A percentile compares a stretch with the other conserved stretches of the same genome.
These are phyloP conservation scores for Backusella mclennaniae DNA, from an alignment of 192 early-diverging fungal genomes.

Conservation along the genomic window DNA sequence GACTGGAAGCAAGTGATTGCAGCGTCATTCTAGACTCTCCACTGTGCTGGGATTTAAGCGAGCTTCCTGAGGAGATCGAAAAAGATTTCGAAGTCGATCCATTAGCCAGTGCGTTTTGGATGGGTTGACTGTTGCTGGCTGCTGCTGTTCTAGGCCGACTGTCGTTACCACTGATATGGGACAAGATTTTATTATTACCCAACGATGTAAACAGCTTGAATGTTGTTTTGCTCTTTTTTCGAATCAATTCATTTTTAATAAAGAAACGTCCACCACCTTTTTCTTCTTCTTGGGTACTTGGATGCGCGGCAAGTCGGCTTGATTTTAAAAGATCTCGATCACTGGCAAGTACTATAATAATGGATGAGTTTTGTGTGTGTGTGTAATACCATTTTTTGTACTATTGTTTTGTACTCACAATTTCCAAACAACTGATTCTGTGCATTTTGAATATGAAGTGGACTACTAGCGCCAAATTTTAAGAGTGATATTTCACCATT, in stretches of 20 bases:
- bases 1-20: not conserved
- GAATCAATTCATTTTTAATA: not conserved
- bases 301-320: not conserved
- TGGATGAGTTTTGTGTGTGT: not conserved
- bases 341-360: not conserved
- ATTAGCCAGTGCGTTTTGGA: not conserved
- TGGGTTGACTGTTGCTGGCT: not conserved
- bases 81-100: not conserved
- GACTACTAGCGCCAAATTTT: not conserved
- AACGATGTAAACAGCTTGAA: conserved; percentile 1
- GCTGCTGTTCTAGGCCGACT: conserved; percentile 6
- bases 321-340: conserved; percentile 7
- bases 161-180: not conserved
- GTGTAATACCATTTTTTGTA: not conserved
- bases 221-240: conserved; percentile 9
- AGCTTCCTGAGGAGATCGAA: conserved; percentile 1
- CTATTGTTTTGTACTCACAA: not conserved
- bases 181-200: not conserved
- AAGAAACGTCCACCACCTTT: not conserved
- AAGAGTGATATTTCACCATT: conserved; percentile 14
- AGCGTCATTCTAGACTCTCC: conserved; percentile 1
- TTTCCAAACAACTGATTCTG: conserved; percentile 16
- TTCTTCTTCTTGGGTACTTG: not conserved
- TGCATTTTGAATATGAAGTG: conserved; percentile 4
- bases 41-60: not conserved